Base-by-base conservation (phyloP, 345 rosid genomes). In the Cardiospermum halicacabum region DNA sequence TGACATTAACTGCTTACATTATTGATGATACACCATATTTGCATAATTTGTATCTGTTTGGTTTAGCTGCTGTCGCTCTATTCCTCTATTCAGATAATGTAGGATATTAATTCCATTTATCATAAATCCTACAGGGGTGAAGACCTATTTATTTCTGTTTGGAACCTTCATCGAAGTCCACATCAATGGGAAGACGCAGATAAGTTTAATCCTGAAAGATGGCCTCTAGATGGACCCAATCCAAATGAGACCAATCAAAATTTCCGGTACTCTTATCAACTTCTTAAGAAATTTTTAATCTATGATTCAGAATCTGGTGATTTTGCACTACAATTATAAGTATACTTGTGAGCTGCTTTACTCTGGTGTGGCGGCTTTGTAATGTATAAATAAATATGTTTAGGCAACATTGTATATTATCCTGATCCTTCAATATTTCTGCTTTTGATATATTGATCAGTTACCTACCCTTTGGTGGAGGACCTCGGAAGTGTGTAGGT, bases 381-480 rank as follows among this genome's bases (percentile, higher is more conserved):
- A 26, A 40, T 30, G 37, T 56, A 30, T n/a, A n/a, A 24, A 30
- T 56, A 3, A 16, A 30, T 7, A 13, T 18, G 28, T 40, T 2
- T n/a, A 16, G n/a, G 49, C 49, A 43, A 43, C 6, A n/a, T 43
- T 34, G 8, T 27, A 27, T 40, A 4, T 16, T 64, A 7, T 37
- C 47, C 16, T 15, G n/a, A 40, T 54, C 7, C 51, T 15, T 11
- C 6, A 22, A 12, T 49, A 22, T 27, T 15, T 55, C 8, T 19
- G 24, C 5, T 32, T 51, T 18, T 7, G 22, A 24, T 43, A 65
- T 36, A 65, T 42, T 18, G 47, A 45, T 71, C 76, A 93, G 98
- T 78, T 93, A 93, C 85, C 85, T 93, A 80, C 97, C 98, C 0
- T 93, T 93, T 47, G 98, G 98, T 47, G 98, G 98, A 66, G 98